Conservation (phyloP, 2,329 filamentous ascomycete genomes). For the Pyrenophora graminea region DNA sequence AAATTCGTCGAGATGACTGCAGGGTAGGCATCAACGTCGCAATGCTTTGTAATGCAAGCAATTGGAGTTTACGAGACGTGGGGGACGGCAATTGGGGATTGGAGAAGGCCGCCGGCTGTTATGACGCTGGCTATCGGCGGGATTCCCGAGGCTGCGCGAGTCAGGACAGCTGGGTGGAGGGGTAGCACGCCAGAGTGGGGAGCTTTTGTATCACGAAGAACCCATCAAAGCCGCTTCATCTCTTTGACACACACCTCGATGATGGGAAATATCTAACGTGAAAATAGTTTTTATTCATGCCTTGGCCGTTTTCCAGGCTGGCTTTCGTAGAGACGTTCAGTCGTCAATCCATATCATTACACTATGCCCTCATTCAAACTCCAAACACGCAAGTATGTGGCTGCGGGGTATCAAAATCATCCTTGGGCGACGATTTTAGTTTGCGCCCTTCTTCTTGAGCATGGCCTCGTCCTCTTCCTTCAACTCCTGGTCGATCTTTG, state of each 20-base stretch:
- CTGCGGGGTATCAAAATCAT: conserved; percentile 17
- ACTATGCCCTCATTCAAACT: conserved; percentile 15
- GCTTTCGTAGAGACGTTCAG: conserved; percentile 9
- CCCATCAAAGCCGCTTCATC: conserved; percentile 2
- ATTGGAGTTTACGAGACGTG: conserved; percentile 3
- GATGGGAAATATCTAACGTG: not conserved
- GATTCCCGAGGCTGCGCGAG: conserved; percentile 22
- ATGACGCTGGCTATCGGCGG: conserved; percentile 8
- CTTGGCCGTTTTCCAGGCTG: conserved; percentile 8
- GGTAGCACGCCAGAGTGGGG: conserved; percentile 18
- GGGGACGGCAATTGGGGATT: conserved; percentile 5
- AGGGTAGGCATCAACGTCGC: conserved; percentile 28
- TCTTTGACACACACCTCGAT: not conserved
- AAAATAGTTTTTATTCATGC: conserved; percentile 13
- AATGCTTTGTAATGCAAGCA: conserved; percentile 8
- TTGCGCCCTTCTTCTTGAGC: conserved; percentile 63
- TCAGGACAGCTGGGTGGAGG: conserved; percentile 18
- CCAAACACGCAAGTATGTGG: conserved; percentile 5
- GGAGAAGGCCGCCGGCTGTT: not conserved
- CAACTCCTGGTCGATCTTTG: conserved; percentile 71
- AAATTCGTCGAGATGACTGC: conserved; percentile 12
- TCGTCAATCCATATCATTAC: conserved; percentile 11
- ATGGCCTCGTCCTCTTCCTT: conserved; percentile 69
- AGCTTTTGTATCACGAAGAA: conserved; percentile 5
- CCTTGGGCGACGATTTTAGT: conserved; percentile 17